Evolutionary conservation across 2,329 filamentous ascomycete genomes (phyloP).

Genomic region (Aspergillus spinulosporus): DNA sequence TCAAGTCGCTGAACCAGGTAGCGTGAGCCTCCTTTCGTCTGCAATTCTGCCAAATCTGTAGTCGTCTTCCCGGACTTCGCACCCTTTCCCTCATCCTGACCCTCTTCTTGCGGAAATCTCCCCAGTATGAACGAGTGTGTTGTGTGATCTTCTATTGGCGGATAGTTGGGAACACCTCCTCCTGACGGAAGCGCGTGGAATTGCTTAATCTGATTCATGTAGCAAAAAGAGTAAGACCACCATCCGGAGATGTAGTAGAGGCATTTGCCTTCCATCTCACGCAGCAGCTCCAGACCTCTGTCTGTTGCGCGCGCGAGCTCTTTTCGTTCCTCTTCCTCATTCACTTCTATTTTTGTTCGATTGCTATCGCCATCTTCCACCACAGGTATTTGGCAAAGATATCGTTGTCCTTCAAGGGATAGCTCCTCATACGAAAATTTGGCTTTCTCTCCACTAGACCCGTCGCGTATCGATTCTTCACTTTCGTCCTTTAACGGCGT

Average conservation of each 20-base stretch:
- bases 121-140: conserved; percentile 78
- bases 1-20: conserved; percentile 82
- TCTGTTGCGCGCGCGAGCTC: conserved; percentile 75
- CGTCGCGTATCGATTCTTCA: conserved; percentile 36
- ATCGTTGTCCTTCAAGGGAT: conserved; percentile 67
- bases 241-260: conserved; percentile 83
- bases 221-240: conserved; percentile 97
- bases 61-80: conserved; percentile 32
- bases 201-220: conserved; percentile 81
- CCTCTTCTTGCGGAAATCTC: conserved; percentile 49
- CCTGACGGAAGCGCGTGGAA: conserved; percentile 79
- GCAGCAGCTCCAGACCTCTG: conserved; percentile 76
- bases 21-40: conserved; percentile 77
- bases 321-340: conserved; percentile 70
- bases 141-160: conserved; percentile 73
- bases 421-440: conserved; percentile 67
- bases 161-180: conserved; percentile 65
- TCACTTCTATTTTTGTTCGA: conserved; percentile 63
- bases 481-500: conserved; percentile 24
- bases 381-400: conserved; percentile 81
- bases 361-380: conserved; percentile 64
- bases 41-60: conserved; percentile 62
- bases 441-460: conserved; percentile 16
- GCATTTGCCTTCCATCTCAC: conserved; percentile 74
- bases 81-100: conserved; percentile 34